Base-by-base conservation (phyloP, 768 basidiomycete species). In the Mycena indigotica region DNA sequence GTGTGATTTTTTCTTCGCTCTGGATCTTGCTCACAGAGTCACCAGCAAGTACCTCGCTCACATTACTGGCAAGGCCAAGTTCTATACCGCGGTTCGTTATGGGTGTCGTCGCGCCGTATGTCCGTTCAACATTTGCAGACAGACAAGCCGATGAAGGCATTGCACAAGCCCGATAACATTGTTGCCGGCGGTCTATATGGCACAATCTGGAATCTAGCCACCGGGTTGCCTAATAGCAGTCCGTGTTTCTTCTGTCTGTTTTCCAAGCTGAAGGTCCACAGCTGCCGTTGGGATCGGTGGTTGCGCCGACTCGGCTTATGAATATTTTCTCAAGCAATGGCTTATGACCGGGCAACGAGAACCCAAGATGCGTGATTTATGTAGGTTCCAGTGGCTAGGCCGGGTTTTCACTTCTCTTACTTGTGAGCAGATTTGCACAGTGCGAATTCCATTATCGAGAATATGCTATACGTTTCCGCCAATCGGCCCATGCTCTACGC, bases 291-390 rank as follows among this genome's bases (percentile, higher is more conserved):
- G 83, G 4, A 79, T 85, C 15, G 86, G 84, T 17, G 84, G 79
- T 3, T 76, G 70, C 23, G 82, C 85, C 1, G 87, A 88, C 62
- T 88, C 87, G 60, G 84, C 77, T 17, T 85, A 89, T 52, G 87
- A 88, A 66, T 89, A 88, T 66, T 77, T 84, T 28, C 78, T 89
- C 45, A 89, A 89, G 63, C 84, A 86, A 56, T 89, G 82, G 72
- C 71, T 89, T 17, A 72, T 88, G 38, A 82, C 82, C 2, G 82
- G 76, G 13, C 74, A 76, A 53, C 74, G 77, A 1, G 88, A 88
- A 62, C 73, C 69, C 59, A 75, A 74, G 32, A 76, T 74, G 24
- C 75, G 80, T 8, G 80, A 85, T 57, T 75, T 86, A 65, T 89
- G 87, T 88, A 66, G 44, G 82, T 62, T n/a, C n/a, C n/a, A n/a